phyloP scores from a whole-genome alignment of 345 rosid genomes.

The Murraya paniculata region DNA sequence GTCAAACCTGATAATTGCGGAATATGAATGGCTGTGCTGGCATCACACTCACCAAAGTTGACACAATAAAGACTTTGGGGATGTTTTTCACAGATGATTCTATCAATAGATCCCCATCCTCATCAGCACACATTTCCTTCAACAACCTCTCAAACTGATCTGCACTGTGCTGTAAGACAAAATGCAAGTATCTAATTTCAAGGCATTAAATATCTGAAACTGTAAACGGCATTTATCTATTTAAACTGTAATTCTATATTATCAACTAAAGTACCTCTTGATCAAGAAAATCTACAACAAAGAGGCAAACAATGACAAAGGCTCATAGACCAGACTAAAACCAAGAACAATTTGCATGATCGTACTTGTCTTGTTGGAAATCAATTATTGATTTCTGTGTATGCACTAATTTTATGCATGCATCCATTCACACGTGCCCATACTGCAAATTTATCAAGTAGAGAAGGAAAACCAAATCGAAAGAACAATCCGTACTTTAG shows the following conservation, averaged over 20 bases:
- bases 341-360: neutral
- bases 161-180: conserved; percentile 94
- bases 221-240: neutral
- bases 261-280: neutral
- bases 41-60: conserved; percentile 87
- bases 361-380: neutral
- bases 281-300: conserved; percentile 1
- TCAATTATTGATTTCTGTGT: neutral
- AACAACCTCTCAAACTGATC: conserved; percentile 92
- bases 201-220: conserved; percentile 5
- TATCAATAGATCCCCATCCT: conserved; percentile 89
- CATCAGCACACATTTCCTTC: conserved; percentile 98
- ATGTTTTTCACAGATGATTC: conserved; percentile 88
- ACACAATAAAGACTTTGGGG: conserved; percentile 94
- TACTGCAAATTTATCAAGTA: neutral
- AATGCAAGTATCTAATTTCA: conserved; percentile 30
- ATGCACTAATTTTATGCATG: neutral
- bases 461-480: conserved; percentile 9
- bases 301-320: neutral
- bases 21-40: conserved; percentile 97
- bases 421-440: neutral
- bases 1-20: conserved; percentile 90
- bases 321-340: neutral
- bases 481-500: conserved; percentile 59
- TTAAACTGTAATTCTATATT: neutral